These are phyloP conservation scores for Panaeolus papilionaceus DNA, from an alignment of 768 basidiomycete genomes.

Conservation along the genomic window DNA sequence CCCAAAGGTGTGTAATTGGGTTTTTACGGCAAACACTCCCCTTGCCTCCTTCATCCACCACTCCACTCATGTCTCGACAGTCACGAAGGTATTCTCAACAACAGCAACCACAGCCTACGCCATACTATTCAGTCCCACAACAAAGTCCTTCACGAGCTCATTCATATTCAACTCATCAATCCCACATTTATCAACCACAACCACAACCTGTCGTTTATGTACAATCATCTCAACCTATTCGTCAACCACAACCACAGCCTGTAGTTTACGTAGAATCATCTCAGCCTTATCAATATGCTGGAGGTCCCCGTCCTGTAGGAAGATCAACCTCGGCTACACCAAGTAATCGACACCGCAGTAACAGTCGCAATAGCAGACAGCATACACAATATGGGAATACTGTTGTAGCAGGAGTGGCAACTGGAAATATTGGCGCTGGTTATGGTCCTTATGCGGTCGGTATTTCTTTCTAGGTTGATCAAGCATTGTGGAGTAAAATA, in stretches of 20 bases:
- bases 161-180: conserved; percentile 22
- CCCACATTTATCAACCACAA: conserved; percentile 29
- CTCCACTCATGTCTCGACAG: conserved; percentile 21
- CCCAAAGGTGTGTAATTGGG: conserved; percentile 18
- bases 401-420: conserved; percentile 81
- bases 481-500: neutral
- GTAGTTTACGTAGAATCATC: conserved; percentile 18
- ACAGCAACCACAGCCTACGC: conserved; percentile 41
- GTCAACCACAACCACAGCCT: conserved; percentile 30
- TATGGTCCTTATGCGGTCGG: conserved; percentile 91
- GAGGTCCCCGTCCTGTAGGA: conserved; percentile 30
- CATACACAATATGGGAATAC: conserved; percentile 28
- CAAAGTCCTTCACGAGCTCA: conserved; percentile 45
- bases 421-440: conserved; percentile 75
- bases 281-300: conserved; percentile 33
- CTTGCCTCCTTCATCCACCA: conserved; percentile 13
- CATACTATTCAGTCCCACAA: conserved; percentile 73
- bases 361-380: conserved; percentile 29
- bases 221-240: conserved; percentile 23
- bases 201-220: conserved; percentile 28
- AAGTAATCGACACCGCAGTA: conserved; percentile 22
- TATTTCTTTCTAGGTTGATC: conserved; percentile 24
- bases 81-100: conserved; percentile 21
- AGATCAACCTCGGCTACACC: conserved; percentile 31
- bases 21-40: conserved; percentile 5